Conservation (phyloP, 2,329 filamentous ascomycete species). For the Fusarium agapanthi region DNA sequence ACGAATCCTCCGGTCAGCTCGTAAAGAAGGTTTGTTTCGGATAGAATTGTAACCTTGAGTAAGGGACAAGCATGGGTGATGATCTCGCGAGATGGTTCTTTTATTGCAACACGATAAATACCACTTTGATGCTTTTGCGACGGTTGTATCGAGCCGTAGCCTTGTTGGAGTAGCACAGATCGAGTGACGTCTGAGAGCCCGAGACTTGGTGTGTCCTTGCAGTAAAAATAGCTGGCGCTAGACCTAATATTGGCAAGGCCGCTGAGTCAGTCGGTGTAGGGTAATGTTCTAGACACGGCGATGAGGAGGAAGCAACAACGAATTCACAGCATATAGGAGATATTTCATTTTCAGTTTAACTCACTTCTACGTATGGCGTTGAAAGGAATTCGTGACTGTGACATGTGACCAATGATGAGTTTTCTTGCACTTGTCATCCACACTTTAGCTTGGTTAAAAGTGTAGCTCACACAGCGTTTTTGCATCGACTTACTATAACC, state of each 20-base stretch:
- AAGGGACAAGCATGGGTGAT: background rate
- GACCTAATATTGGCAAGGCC: background rate
- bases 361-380: rapidly evolving
- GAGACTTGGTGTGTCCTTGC: background rate
- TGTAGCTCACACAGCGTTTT: no score
- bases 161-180: background rate
- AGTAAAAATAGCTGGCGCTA: background rate
- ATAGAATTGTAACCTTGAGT: background rate
- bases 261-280: background rate
- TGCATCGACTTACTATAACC: rapidly evolving
- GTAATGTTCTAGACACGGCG: background rate
- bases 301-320: rapidly evolving
- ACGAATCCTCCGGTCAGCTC: background rate
- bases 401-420: no score
- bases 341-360: rapidly evolving
- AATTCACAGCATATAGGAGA: background rate
- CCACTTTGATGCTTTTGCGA: background rate
- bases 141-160: background rate
- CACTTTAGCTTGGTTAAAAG: no score
- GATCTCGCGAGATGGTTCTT: background rate
- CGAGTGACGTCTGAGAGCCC: background rate
- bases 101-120: background rate
- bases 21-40: conserved; percentile 13
- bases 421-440: no score
- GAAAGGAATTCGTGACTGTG: rapidly evolving